Percentiles rank a stretch among this genome's conserved stretches.
These are phyloP conservation scores for Geosmithia morbida DNA, from an alignment of 2,329 filamentous ascomycete genomes.

Conservation along the genomic window DNA sequence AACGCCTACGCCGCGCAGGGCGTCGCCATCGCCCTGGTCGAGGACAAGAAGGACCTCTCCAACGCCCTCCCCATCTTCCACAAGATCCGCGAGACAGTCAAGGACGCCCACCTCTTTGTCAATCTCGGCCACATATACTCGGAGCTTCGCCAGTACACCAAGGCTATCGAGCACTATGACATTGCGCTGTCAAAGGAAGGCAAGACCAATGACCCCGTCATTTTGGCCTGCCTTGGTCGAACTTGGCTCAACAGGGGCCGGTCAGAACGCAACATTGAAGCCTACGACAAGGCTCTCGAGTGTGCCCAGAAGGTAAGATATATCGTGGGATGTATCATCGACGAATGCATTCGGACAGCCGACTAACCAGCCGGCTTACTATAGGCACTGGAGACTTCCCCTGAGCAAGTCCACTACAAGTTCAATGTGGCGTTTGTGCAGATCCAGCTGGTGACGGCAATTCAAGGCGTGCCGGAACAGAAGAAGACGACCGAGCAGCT, in stretches of 20 bases:
- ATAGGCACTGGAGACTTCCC: conserved; percentile 60
- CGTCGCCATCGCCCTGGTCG: conserved; percentile 82
- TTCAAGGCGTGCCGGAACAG: conserved; percentile 60
- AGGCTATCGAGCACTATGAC: conserved; percentile 93
- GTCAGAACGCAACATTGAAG: conserved; percentile 40
- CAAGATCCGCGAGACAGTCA: conserved; percentile 80
- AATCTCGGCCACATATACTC: conserved; percentile 90
- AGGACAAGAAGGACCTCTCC: conserved; percentile 83
- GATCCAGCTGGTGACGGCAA: conserved; percentile 76
- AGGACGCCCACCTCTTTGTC: conserved; percentile 75
- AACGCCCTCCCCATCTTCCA: conserved; percentile 76
- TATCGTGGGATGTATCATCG: background rate
- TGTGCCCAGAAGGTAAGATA: conserved; percentile 45
- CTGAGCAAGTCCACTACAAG: conserved; percentile 79
- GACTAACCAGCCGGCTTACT: conserved; percentile 3
- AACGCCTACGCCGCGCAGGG: conserved; percentile 96
- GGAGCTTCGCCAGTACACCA: conserved; percentile 77
- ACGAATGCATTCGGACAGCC: background rate
- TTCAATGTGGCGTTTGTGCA: conserved; percentile 98
- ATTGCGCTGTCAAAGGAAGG: conserved; percentile 66
- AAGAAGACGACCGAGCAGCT: conserved; percentile 71
- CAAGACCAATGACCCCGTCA: conserved; percentile 56
- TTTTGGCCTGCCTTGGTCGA: conserved; percentile 74
- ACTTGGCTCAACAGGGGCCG: conserved; percentile 77
- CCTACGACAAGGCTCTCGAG: conserved; percentile 40